Conservation (phyloP, 2,329 filamentous ascomycete genomes). For the Penicillium sp. region DNA sequence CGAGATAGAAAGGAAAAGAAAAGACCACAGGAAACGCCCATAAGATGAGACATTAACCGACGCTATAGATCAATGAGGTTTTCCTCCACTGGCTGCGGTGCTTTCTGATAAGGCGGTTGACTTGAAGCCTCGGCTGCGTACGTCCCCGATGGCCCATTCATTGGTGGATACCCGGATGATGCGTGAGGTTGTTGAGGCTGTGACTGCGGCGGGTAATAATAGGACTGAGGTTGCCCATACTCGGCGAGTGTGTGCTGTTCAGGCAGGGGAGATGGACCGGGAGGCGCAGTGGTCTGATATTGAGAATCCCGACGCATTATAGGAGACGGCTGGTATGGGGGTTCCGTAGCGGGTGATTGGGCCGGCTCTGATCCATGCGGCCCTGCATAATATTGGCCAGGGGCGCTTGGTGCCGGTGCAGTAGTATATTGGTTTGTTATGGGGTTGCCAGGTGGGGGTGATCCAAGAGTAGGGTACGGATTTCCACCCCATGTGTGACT, state of each 20-base stretch:
- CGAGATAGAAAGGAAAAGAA: background rate
- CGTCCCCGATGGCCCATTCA: conserved; percentile 19
- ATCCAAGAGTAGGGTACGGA: conserved; percentile 21
- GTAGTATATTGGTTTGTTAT: conserved; percentile 10
- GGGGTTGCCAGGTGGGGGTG: conserved; percentile 14
- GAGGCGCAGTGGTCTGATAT: conserved; percentile 19
- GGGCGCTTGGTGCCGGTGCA: conserved; percentile 7
- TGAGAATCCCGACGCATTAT: conserved; percentile 21
- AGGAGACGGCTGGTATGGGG: conserved; percentile 20
- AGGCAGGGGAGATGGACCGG: conserved; percentile 11
- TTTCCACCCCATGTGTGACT: conserved; percentile 16
- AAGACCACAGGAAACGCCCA: conserved; percentile 5
- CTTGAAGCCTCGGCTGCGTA: conserved; percentile 16
- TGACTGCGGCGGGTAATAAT: conserved; percentile 16
- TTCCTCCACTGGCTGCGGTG: conserved; percentile 22
- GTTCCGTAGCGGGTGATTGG: conserved; percentile 13
- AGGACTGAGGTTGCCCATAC: conserved; percentile 21
- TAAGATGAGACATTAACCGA: conserved; percentile 5
- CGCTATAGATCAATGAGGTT: conserved; percentile 26
- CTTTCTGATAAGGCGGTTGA: conserved; percentile 18
- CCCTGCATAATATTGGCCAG: conserved; percentile 18
- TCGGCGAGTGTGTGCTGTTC: conserved; percentile 15
- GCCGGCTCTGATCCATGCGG: conserved; percentile 12
- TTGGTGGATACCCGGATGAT: conserved; percentile 18
- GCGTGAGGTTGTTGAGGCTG: conserved; percentile 14